Evolutionary conservation across 306 rosid genomes (phyloP).

Genomic region (Glycyrrhiza uralensis): DNA sequence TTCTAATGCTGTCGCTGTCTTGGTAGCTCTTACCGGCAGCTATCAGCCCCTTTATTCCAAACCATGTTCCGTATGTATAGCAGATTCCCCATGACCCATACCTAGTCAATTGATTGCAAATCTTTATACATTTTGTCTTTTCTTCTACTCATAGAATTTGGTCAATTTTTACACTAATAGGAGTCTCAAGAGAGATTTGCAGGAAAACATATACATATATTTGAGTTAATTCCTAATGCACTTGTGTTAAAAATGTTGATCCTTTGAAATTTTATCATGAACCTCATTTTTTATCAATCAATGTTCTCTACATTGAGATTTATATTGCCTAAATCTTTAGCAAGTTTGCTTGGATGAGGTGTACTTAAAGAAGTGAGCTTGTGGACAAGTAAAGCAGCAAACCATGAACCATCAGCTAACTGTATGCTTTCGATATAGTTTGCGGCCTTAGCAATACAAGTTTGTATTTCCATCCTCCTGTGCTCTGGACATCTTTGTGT

Average conservation of each 20-base stretch:
- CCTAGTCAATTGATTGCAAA: constrained; percentile 30
- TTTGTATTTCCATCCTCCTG: constrained; percentile 47
- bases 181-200: neutral
- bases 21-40: constrained; percentile 45
- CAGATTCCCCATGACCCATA: constrained; percentile 84
- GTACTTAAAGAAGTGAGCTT: neutral
- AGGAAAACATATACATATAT: neutral
- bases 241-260: neutral
- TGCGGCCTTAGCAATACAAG: constrained; percentile 48
- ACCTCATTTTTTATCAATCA: neutral
- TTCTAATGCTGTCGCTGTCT: constrained; percentile 43
- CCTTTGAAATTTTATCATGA: no score
- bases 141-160: neutral
- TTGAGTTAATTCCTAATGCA: neutral
- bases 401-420: constrained; percentile 72
- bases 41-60: constrained; percentile 63
- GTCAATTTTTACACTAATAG: neutral
- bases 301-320: neutral
- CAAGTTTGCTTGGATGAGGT: neutral
- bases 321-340: neutral
- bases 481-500: constrained; percentile 30
- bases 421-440: constrained; percentile 51
- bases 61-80: constrained; percentile 78
- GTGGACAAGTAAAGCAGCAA: neutral
- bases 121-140: neutral